A percentile compares a stretch with the other conserved stretches of the same genome.
Evolutionary conservation across 2,329 filamentous ascomycete species (phyloP).

Genomic region (Sclerotinia minor): DNA sequence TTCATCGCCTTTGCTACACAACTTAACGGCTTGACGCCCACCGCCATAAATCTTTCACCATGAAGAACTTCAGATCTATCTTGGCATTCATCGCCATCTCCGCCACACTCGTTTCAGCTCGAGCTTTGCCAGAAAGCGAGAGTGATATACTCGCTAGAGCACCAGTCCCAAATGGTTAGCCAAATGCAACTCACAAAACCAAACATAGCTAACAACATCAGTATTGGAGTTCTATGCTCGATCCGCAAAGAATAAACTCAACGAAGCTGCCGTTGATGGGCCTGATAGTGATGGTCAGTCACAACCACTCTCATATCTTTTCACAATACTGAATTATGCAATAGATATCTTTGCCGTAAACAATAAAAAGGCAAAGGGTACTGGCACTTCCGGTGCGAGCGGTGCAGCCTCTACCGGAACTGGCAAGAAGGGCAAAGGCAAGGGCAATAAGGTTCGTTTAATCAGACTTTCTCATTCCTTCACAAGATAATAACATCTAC

Average conservation of each 20-base stretch:
- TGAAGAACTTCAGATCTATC: slow-evolving; percentile 46
- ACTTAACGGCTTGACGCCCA: slow-evolving; percentile 35
- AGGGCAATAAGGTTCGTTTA: slow-evolving; percentile 1
- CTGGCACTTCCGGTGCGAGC: background rate
- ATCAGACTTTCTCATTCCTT: background rate
- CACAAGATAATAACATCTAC: background rate
- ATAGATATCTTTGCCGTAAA: background rate
- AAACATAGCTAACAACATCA: slow-evolving; percentile 23
- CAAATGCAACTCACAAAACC: background rate
- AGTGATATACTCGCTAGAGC: slow-evolving; percentile 31
- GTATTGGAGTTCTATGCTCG: slow-evolving; percentile 31
- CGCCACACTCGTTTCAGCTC: slow-evolving; percentile 42
- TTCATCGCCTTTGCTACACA: slow-evolving; percentile 33
- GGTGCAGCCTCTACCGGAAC: slow-evolving; percentile 19
- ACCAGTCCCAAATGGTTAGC: slow-evolving; percentile 31
- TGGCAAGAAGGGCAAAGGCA: slow-evolving; percentile 13
- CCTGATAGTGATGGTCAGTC: slow-evolving; percentile 3
- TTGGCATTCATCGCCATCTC: slow-evolving; percentile 44
- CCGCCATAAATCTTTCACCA: slow-evolving; percentile 36
- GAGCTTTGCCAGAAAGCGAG: slow-evolving; percentile 33
- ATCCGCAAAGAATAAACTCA: slow-evolving; percentile 30
- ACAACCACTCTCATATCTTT: background rate
- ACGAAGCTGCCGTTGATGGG: background rate
- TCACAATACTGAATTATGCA: background rate
- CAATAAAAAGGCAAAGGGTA: background rate